Evolutionary conservation across 441 rosid genomes (phyloP).

Genomic region (Pelargonium fulgidum): DNA sequence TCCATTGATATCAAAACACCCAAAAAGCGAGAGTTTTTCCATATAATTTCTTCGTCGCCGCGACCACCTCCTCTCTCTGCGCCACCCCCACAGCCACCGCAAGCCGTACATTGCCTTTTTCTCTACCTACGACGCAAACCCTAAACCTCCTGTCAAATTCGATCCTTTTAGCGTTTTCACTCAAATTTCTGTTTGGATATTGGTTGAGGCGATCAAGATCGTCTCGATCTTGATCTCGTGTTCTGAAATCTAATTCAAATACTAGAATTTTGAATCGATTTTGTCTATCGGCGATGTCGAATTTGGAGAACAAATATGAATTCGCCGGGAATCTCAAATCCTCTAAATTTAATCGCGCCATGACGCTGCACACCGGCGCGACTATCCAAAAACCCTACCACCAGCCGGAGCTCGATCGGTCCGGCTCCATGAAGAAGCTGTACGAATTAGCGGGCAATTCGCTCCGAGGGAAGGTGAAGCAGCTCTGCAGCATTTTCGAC

Average conservation of each 20-base stretch:
- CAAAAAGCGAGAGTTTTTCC: no score
- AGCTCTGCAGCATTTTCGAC: conserved; percentile 66
- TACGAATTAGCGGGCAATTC: conserved; percentile 35
- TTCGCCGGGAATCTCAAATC: conserved; percentile 32
- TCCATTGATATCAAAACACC: no score
- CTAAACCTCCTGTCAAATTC: conserved; percentile 1
- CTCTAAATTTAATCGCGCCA: conserved; percentile 48
- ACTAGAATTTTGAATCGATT: background rate
- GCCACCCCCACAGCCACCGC: no score
- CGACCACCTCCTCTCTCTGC: background rate
- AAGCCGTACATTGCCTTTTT: no score
- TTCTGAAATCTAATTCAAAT: no score
- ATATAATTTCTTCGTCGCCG: background rate
- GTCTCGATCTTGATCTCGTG: conserved; percentile 1
- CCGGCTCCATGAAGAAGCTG: conserved; percentile 40
- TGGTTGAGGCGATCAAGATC: background rate
- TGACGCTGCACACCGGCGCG: conserved; percentile 42
- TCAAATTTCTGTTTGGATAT: background rate
- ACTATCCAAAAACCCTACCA: conserved; percentile 25
- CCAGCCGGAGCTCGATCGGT: conserved; percentile 36
- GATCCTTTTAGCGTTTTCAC: no score
- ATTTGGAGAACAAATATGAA: conserved; percentile 35
- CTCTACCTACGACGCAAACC: no score
- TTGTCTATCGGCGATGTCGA: conserved; percentile 37
- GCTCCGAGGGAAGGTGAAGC: conserved; percentile 71